Evolutionary conservation across 257 asterid genomes (phyloP), one percentile per base, ranked within the genome.

Genomic region (Solanum paucissectum): DNA sequence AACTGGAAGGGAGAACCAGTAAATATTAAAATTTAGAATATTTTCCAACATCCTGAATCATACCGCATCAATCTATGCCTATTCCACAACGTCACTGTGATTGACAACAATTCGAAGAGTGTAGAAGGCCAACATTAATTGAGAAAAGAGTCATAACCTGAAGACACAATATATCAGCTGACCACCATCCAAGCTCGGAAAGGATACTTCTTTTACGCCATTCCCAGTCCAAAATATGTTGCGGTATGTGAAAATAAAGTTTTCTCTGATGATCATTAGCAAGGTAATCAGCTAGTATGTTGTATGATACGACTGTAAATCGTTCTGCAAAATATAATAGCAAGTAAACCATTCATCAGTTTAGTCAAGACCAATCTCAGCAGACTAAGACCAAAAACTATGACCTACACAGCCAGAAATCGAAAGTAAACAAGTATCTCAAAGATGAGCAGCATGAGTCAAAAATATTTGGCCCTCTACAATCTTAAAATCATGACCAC

Each of bases 151-250:
- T 81, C 69, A 72, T 86, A 87, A 97, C 99, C 99, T 97, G 99
- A 38, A 97, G 90, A 89, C 99, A 97, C 88, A 95, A 87, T 92
- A 97, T 93, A 91, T 97, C 98, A 89, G 99, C 94, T 86, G 99
- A 95, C 99, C 99, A 97, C 72, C 96, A 94, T 89, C 98, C 98
- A 90, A 97, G 97, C 96, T 97, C 99, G 93, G 96, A 95, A 81
- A 87, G 23, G 88, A 95, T 91, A 88, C 91, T 95, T 90, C 91
- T 93, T 92, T 91, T 97, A 84, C 99, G 98, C 98, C 98, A 92
- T 77, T 92, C 92, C 99, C 99, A 97, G 90, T 94, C 95, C 94
- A 97, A 84, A 88, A 97, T 92, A 90, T 93, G 88, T 62, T 72
- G 91, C 75, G 98, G 99, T 91, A 97, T 88, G 89, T 95, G 99